Percentiles rank a stretch among this genome's conserved stretches.
Evolutionary conservation across 352 stramenopile genomes (phyloP).

Genomic region (Bremia lactucae): DNA sequence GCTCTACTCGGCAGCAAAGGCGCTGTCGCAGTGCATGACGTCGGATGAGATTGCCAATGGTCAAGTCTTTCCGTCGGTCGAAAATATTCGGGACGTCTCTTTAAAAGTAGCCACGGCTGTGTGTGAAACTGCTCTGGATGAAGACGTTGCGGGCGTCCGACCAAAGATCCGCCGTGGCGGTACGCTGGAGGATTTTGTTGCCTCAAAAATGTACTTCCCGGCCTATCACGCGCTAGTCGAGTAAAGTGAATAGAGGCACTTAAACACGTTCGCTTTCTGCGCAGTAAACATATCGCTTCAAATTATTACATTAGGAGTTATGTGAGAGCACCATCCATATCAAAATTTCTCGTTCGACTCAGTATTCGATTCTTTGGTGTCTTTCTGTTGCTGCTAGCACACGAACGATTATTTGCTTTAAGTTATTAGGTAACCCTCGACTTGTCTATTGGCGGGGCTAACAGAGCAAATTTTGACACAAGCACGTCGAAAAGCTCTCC

Average conservation of each 20-base stretch:
- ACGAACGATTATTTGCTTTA: too few species aligned
- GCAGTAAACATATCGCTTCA: too few species aligned
- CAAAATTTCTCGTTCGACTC: conserved; percentile 8
- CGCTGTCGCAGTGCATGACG: conserved; percentile 87
- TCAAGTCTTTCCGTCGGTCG: conserved; percentile 91
- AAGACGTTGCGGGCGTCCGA: conserved; percentile 77
- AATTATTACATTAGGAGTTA: conserved; percentile 11
- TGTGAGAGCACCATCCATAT: conserved; percentile 6
- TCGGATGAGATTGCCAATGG: conserved; percentile 87
- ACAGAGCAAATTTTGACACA: conserved; percentile 54
- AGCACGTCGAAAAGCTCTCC: conserved; percentile 50
- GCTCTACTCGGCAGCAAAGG: conserved; percentile 91
- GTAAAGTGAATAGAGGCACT: conserved; percentile 14
- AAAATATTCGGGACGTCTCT: conserved; percentile 89
- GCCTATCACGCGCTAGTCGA: conserved; percentile 90
- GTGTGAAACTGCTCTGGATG: conserved; percentile 80
- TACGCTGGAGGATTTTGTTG: conserved; percentile 85
- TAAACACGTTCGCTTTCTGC: conserved; percentile 1
- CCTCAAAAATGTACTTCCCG: conserved; percentile 92
- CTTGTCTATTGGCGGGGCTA: conserved; percentile 15
- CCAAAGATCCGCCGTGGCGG: conserved; percentile 53
- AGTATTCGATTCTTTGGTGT: too few species aligned
- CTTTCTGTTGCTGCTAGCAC: too few species aligned
- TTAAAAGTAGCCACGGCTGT: conserved; percentile 89
- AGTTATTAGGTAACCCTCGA: conserved; percentile 10